phyloP scores from a whole-genome alignment of 805 yeast genomes.

The Brettanomyces bruxellensis region DNA sequence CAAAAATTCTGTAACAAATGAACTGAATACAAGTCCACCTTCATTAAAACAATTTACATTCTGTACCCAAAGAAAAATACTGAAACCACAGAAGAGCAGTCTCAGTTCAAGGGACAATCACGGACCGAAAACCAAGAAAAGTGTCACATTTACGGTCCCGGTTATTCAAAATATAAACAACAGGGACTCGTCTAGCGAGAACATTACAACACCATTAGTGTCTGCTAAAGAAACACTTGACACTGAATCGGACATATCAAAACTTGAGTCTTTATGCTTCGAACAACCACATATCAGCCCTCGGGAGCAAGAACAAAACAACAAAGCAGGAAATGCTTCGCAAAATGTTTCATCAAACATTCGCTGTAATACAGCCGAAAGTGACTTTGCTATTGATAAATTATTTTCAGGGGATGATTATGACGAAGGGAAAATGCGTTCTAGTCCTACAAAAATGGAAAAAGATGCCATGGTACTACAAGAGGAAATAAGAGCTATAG shows the following conservation, averaged over 20 bases:
- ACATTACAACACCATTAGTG: neutral
- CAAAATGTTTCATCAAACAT: too few relatives aligned
- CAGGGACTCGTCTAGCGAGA: too few relatives aligned
- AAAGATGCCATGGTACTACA: neutral
- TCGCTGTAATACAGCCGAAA: neutral
- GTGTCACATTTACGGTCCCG: neutral
- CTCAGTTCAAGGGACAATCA: neutral
- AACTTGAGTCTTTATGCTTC: constrained; percentile 1
- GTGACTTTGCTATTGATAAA: neutral
- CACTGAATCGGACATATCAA: neutral
- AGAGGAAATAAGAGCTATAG: neutral
- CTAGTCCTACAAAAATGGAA: neutral
- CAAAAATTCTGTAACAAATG: neutral
- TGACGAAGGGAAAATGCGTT: neutral
- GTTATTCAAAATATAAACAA: neutral
- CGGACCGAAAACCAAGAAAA: neutral
- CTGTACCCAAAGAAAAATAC: neutral
- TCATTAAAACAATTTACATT: neutral
- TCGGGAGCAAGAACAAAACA: neutral
- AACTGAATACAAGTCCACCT: neutral
- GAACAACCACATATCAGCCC: constrained; percentile 2
- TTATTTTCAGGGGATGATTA: neutral
- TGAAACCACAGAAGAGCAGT: neutral
- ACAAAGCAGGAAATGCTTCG: neutral
- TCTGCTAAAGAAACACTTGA: neutral